Base-by-base conservation (phyloP, 2,329 filamentous ascomycete species). In the Grosmannia clavigera region DNA sequence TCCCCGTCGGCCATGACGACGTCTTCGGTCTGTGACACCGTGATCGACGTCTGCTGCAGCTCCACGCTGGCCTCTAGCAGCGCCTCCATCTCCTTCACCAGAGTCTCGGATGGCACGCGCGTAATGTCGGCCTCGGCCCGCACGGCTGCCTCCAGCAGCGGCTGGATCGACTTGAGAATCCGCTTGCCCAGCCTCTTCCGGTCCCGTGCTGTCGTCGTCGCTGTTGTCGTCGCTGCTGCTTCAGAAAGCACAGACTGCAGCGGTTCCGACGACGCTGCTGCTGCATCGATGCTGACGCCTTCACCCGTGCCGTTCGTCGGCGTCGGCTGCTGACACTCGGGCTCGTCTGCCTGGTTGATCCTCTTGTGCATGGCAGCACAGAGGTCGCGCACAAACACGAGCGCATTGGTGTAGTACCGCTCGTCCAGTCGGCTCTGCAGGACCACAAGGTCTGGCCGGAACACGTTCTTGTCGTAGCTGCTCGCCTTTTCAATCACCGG, bases 131-230 rank as follows among this genome's bases (percentile, higher is more conserved):
- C 85, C 71, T 97, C 92, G 59, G 89, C 88, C 58, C 81, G 81
- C 55, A 91, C 74, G 0, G 90, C 90, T 59, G 82, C 80, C 70
- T 96, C 88, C 3, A 96, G 76, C 53, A 84, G 80, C 16, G 88
- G 84, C 70, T 95, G 89, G 38, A 95, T 81, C 1, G 85, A 83
- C 70, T 90, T 95, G 65, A 95, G 81, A 63, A 96, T 95, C 31
- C 91, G 84, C 72, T 95, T 96, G 29, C 88, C 90, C n/a, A 95
- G 76, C 66, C 87, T 88, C 67, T 89, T 88, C 63, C 88, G 84
- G 66, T 95, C 88, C 61, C 89, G 88, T 62, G 90, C 83, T 16
- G 16, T n/a, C 54, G 12, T 35, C 56, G 3, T 56, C 9, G 50
- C 2, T 11, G 51, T 14, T 4, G 50, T 2, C 3, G 40, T 5